A percentile compares a stretch with the other conserved stretches of the same genome.
Evolutionary conservation across 441 rosid genomes (phyloP).

Genomic region (Pelargonium myrrhifolium): DNA sequence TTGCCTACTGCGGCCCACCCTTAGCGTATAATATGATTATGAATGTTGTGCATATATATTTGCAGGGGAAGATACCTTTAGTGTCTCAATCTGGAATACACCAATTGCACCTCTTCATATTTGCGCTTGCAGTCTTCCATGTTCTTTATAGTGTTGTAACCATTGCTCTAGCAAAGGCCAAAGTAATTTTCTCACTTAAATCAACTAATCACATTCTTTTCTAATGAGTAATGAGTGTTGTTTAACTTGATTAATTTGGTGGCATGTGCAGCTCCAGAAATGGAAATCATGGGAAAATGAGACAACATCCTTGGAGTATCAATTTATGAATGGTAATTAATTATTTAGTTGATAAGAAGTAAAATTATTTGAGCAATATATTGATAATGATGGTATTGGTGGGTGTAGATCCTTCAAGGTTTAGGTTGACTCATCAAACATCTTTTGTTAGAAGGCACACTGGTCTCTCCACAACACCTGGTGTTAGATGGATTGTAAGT

Average conservation of each 20-base stretch:
- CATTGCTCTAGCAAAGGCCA: slow-evolving; percentile 31
- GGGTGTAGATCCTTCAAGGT: slow-evolving; percentile 28
- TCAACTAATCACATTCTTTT: too few relatives aligned
- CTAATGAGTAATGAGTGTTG: background rate
- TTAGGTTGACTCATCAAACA: slow-evolving; percentile 29
- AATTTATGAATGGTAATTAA: slow-evolving; percentile 22
- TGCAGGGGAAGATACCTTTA: slow-evolving; percentile 22
- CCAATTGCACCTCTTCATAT: slow-evolving; percentile 34
- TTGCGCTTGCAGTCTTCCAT: slow-evolving; percentile 30
- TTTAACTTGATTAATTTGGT: too few relatives aligned
- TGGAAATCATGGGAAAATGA: slow-evolving; percentile 30
- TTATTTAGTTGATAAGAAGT: too few relatives aligned
- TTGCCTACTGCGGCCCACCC: too few relatives aligned
- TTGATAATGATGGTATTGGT: background rate
- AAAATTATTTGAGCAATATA: too few relatives aligned
- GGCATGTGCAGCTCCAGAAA: slow-evolving; percentile 19
- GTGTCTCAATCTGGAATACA: slow-evolving; percentile 30
- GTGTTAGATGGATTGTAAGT: slow-evolving; percentile 32
- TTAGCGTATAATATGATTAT: too few relatives aligned
- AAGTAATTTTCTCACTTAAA: slow-evolving; percentile 16
- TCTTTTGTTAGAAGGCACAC: slow-evolving; percentile 28
- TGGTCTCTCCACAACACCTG: slow-evolving; percentile 22
- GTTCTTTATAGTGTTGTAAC: slow-evolving; percentile 26
- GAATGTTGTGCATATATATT: background rate
- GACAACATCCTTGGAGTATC: slow-evolving; percentile 26